Base-by-base conservation (phyloP, 1,139 yeast species). In the Eremothecium gossypii region DNA sequence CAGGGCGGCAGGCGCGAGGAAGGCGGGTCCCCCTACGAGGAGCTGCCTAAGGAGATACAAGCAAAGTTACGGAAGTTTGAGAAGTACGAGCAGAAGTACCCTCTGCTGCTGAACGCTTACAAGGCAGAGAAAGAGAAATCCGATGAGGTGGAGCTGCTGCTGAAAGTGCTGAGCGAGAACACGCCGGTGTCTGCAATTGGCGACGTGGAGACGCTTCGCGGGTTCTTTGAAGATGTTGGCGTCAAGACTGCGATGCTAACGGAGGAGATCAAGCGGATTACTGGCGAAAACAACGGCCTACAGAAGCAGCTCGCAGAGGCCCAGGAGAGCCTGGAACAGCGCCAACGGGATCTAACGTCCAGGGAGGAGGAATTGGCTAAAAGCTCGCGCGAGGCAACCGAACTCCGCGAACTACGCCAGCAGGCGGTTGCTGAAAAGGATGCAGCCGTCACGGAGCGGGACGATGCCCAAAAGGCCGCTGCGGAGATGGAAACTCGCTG, bases 21-120 rank as follows among this genome's bases (percentile, higher is more conserved):
- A 8, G 67, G 68, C 41, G 50, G 66, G 31, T 65, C 65, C 8
- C 36, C 36, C 4, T 41, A 41, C 27, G 41, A 39, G 27, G 67
- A 70, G 2, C 61, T 80, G 29, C 77, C 87, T 0, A 70, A 71
- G 5, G 73, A 71, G 8, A 61, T 83, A 27, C 72, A 74, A 50
- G 66, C 79, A 10, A 83, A 82, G 54, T 65, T 89, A 63, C 73
- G 74, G 48, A 87, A 85, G 66, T 85, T 85, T 58, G 78, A 75
- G 45, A 87, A 86, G 60, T 91, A 87, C 60, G 97, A 91, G 61
- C 83, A 83, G 44, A 85, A 85, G 57, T 89, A 87, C 58, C 97
- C 96, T 0, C 64, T 78, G 14, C 67, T 89, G 11, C 70, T 86
- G 39, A 83, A 82, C 39, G 96, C 97, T 0, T 89, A 83, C 65